Evolutionary conservation across 192 early-diverging fungal genomes (phyloP).

Genomic region (Backusella tarrabulga): DNA sequence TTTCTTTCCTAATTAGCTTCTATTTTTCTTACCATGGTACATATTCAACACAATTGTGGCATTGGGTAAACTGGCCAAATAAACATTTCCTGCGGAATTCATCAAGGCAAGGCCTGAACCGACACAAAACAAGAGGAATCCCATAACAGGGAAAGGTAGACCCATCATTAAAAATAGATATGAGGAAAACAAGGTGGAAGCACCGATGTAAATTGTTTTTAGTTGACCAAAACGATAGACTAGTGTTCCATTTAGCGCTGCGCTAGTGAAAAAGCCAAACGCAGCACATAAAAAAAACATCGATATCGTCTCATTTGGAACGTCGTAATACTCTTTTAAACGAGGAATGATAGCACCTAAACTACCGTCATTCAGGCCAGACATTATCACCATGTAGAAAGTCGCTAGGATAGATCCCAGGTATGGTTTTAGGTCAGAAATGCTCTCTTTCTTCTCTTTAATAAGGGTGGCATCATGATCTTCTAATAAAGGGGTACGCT

Average conservation of each 20-base stretch:
- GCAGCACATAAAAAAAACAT: conserved; percentile 26
- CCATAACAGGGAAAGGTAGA: conserved; percentile 14
- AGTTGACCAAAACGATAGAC: conserved; percentile 19
- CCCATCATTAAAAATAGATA: conserved; percentile 24
- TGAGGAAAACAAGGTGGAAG: neutral
- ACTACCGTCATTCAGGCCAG: conserved; percentile 32
- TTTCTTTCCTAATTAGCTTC: neutral
- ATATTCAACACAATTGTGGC: conserved; percentile 27
- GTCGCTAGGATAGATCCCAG: neutral
- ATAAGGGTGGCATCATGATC: neutral
- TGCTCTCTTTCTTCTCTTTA: neutral
- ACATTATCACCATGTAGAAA: conserved; percentile 6
- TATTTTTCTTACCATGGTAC: conserved; percentile 27
- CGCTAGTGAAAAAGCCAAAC: conserved; percentile 22
- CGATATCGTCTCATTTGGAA: conserved; percentile 24
- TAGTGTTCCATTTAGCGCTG: conserved; percentile 24
- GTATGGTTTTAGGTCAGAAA: neutral
- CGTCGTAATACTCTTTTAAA: conserved; percentile 24
- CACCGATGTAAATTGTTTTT: conserved; percentile 19
- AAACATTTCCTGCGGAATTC: conserved; percentile 29
- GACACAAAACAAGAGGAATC: conserved; percentile 18
- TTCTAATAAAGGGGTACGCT: neutral
- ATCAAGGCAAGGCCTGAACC: conserved; percentile 25
- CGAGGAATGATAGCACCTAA: conserved; percentile 31
- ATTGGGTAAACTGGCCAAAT: conserved; percentile 19